Percentiles rank a stretch among this genome's conserved stretches.
Conservation (phyloP, 2,329 filamentous ascomycete species). For the Parascedosporium putredinis region DNA sequence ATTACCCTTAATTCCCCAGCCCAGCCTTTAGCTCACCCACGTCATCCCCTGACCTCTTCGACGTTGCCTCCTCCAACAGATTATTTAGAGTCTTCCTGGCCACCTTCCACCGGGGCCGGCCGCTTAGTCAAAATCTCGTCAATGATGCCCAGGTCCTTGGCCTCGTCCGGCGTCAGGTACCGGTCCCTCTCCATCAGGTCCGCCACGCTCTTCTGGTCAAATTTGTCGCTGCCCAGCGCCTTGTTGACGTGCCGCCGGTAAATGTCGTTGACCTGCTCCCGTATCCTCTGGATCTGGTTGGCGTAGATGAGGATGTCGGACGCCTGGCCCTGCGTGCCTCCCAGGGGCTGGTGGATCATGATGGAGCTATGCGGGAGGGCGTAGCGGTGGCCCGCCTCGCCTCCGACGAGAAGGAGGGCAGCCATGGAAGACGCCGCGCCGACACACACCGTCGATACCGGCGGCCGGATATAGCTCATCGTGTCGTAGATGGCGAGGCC, state of each 20-base stretch:
- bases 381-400: slow-evolving; percentile 73
- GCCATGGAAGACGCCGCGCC: slow-evolving; percentile 96
- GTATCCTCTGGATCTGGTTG: slow-evolving; percentile 84
- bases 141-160: slow-evolving; percentile 79
- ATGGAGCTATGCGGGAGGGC: slow-evolving; percentile 88
- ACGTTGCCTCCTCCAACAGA: too few species aligned
- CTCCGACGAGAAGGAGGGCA: slow-evolving; percentile 75
- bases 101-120: slow-evolving; percentile 6
- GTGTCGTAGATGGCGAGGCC: slow-evolving; percentile 93
- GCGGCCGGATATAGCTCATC: slow-evolving; percentile 91
- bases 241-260: slow-evolving; percentile 79
- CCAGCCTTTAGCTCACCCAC: too few species aligned
- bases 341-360: slow-evolving; percentile 94
- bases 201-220: slow-evolving; percentile 66
- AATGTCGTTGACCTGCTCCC: slow-evolving; percentile 80
- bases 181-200: slow-evolving; percentile 96
- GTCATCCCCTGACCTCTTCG: too few species aligned
- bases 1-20: too few species aligned
- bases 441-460: slow-evolving; percentile 89
- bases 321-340: slow-evolving; percentile 55
- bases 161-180: slow-evolving; percentile 83
- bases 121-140: slow-evolving; percentile 75
- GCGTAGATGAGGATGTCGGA: slow-evolving; percentile 93
- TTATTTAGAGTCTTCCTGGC: too few species aligned
- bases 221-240: slow-evolving; percentile 62